Conservation (phyloP, 139 green algal genomes). For the Micractinium sp. region DNA sequence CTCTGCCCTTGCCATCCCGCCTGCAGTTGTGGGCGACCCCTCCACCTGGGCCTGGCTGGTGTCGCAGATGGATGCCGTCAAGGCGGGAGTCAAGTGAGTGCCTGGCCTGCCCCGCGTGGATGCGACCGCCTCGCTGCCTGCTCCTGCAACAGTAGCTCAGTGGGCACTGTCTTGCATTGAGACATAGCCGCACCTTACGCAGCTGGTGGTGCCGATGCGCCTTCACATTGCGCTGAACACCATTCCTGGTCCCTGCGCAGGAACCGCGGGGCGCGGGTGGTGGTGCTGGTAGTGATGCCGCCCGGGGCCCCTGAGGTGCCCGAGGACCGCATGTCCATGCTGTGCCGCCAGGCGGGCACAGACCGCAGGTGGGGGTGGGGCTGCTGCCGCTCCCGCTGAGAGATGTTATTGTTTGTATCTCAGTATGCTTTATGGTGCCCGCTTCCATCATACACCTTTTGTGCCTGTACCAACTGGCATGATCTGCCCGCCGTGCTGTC, state of each 20-base stretch:
- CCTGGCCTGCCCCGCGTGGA: not conserved
- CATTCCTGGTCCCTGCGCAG: not conserved
- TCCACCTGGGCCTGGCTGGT: conserved; percentile 45
- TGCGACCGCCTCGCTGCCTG: not conserved
- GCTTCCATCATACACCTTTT: no score
- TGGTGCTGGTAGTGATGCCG: conserved; percentile 5
- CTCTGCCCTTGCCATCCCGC: not conserved
- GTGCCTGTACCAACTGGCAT: no score
- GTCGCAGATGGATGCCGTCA: conserved; percentile 54
- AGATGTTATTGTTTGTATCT: no score
- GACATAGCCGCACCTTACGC: not conserved
- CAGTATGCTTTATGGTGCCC: no score
- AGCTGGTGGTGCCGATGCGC: no score
- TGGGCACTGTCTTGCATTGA: not conserved
- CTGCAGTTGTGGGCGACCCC: conserved; percentile 50
- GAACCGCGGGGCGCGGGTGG: conserved; percentile 14
- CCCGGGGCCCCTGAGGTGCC: conserved; percentile 30
- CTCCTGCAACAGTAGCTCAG: not conserved
- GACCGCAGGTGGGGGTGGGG: conserved; percentile 38
- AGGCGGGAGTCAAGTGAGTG: conserved; percentile 16
- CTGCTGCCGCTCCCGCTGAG: no score
- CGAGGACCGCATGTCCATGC: conserved; percentile 42
- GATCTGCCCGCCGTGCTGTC: no score
- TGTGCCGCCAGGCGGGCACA: conserved; percentile 50
- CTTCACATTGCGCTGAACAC: not conserved